Base-by-base conservation (phyloP, 164 flowering plant species). In the Sextonia rubra region DNA sequence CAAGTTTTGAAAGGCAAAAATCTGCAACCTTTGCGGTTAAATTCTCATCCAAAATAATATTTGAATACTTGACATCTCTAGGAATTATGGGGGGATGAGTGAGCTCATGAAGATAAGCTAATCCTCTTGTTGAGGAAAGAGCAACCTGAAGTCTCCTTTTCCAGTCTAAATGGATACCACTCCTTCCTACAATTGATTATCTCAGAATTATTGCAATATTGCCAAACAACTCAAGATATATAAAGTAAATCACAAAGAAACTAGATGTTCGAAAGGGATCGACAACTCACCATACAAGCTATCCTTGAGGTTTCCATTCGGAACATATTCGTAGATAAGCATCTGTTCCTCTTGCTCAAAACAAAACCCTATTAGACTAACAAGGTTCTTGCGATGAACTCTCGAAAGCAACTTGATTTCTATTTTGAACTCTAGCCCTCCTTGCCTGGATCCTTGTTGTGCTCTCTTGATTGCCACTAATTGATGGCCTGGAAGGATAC, bases 341-440 rank as follows among this genome's bases (percentile, higher is more conserved):
- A 89, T 85, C 72, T 87, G 91, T 65, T 89, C 93, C 77, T 90
- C 91, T 79, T 86, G 89, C 71, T 89, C 93, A 72, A 86, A 89
- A 69, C 91, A 87, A 64, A 87, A 86, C 12, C 93, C 93, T 12
- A 89, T 69, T 11, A 89, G 90, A 22, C 84, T 82, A 26, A 89
- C 88, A 67, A 89, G 87, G 80, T 89, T 89, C 80, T 84, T 89
- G 86, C 87, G 93, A 79, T 89, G 93, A 76, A 89, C 93, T 64
- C 93, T 78, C 23, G 93, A 87, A 55, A 89, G 87, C 86, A 89
- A 69, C 77, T 89, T 90, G 23, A 89, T 89, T 78, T 89, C 93
- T 44, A 80, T 89, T 75, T 85, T 89, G 82, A 89, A 89, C 82
- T 89, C 93, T 18, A 72, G 82, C 20, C 85, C 93, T 5, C 93